Evolutionary conservation across 2,329 filamentous ascomycete species (phyloP).

Genomic region (Beauveria scarabaeidicola): DNA sequence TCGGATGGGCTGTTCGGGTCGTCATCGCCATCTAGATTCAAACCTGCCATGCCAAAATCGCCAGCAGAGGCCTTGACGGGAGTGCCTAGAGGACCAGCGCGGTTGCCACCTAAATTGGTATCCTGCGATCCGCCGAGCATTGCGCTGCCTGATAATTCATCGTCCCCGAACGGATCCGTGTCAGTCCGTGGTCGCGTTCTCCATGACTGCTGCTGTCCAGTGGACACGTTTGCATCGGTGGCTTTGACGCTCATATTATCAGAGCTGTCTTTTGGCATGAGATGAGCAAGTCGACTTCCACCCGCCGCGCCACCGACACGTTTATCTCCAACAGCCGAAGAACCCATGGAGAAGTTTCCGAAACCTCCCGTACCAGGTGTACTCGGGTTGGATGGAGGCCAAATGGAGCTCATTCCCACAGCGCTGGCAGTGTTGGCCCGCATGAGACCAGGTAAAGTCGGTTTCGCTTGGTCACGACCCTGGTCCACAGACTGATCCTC

Average conservation of each 20-base stretch:
- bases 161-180: constrained; percentile 69
- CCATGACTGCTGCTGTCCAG: constrained; percentile 44
- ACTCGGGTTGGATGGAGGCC: constrained; percentile 42
- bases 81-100: constrained; percentile 40
- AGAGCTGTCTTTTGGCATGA: constrained; percentile 68
- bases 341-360: constrained; percentile 71
- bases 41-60: constrained; percentile 56
- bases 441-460: constrained; percentile 38
- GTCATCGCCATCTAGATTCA: constrained; percentile 48
- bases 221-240: constrained; percentile 40
- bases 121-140: constrained; percentile 70
- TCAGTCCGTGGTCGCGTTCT: constrained; percentile 57
- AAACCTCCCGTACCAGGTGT: constrained; percentile 70
- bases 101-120: constrained; percentile 37
- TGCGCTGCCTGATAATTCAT: constrained; percentile 57
- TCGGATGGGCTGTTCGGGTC: constrained; percentile 84
- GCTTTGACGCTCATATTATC: constrained; percentile 40
- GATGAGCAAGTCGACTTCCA: constrained; percentile 77
- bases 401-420: constrained; percentile 35
- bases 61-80: constrained; percentile 45
- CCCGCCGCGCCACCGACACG: constrained; percentile 61
- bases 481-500: constrained; percentile 16
- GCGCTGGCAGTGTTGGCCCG: constrained; percentile 47
- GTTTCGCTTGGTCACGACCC: constrained; percentile 24
- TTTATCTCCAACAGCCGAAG: constrained; percentile 59